phyloP scores from a whole-genome alignment of 495 filamentous ascomycete species.

The Amorphotheca resinae region DNA sequence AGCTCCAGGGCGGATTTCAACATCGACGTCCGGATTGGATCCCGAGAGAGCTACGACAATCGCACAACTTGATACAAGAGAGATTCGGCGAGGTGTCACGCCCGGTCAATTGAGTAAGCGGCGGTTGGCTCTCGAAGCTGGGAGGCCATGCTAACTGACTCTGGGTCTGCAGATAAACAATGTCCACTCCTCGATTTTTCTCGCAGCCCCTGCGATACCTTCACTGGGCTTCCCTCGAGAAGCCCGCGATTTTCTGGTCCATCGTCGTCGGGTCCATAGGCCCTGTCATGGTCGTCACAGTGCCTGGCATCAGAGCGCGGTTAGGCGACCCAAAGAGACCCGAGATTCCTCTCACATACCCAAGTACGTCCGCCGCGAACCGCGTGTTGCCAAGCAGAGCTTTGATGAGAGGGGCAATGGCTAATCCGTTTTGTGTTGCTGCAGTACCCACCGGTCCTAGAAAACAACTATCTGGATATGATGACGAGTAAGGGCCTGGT shows the following conservation, averaged over 20 bases:
- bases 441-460: conserved; percentile 19
- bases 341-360: conserved; percentile 78
- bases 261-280: conserved; percentile 57
- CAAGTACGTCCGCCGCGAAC: conserved; percentile 40
- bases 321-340: conserved; percentile 57
- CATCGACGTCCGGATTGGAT: conserved; percentile 1
- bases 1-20: conserved; percentile 13
- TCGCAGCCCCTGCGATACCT: conserved; percentile 66
- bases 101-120: conserved; percentile 11
- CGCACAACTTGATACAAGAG: conserved; percentile 1
- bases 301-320: conserved; percentile 53
- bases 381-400: neutral
- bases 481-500: conserved; percentile 11
- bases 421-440: neutral
- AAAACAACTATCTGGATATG: conserved; percentile 16
- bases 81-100: neutral
- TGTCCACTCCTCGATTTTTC: conserved; percentile 72
- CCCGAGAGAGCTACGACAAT: conserved; percentile 1
- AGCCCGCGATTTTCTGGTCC: conserved; percentile 81
- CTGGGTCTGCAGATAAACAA: conserved; percentile 28
- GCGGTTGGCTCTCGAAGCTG: neutral
- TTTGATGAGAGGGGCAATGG: neutral
- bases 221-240: conserved; percentile 74
- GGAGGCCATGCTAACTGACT: conserved; percentile 1
- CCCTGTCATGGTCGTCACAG: conserved; percentile 50